Evolutionary conservation across 2,329 filamentous ascomycete species (phyloP).

Genomic region (Xylariaceae sp.): DNA sequence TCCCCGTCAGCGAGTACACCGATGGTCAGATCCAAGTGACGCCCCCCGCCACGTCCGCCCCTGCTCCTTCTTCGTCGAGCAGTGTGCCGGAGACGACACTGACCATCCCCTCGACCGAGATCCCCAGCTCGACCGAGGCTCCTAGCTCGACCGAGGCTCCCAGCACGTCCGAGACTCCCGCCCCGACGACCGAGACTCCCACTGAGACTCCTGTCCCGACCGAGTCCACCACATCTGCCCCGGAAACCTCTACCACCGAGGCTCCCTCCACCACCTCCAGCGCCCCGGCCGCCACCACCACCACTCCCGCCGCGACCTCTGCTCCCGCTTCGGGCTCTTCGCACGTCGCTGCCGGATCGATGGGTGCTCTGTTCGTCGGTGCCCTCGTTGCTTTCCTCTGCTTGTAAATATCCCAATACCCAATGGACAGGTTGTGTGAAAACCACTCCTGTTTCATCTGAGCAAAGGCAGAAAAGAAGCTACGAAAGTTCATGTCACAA

Average conservation of each 20-base stretch:
- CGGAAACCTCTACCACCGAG: constrained; percentile 12
- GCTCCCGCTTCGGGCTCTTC: constrained; percentile 27
- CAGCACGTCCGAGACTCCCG: constrained; percentile 14
- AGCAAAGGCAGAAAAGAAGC: no score
- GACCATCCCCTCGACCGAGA: no score
- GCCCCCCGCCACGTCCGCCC: constrained; percentile 23
- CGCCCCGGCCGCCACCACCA: constrained; percentile 11
- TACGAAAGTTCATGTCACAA: no score
- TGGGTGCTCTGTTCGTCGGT: constrained; percentile 32
- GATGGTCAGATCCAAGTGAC: constrained; percentile 47
- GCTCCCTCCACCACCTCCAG: constrained; percentile 13
- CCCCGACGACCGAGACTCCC: neutral
- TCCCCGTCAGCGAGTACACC: constrained; percentile 26
- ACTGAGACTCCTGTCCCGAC: constrained; percentile 9
- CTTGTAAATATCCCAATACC: no score
- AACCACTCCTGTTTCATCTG: no score
- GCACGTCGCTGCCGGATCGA: constrained; percentile 29
- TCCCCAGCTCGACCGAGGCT: constrained; percentile 18
- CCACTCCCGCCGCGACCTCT: constrained; percentile 21
- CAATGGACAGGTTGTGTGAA: no score
- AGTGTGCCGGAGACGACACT: no score
- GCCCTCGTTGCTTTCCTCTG: constrained; percentile 31
- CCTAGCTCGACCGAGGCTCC: constrained; percentile 18
- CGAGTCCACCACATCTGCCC: constrained; percentile 11
- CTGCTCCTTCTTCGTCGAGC: constrained; percentile 4